Percentiles rank a stretch among this genome's conserved stretches.
Conservation (phyloP, 164 flowering plant genomes). For the Cinnamomum chago region DNA sequence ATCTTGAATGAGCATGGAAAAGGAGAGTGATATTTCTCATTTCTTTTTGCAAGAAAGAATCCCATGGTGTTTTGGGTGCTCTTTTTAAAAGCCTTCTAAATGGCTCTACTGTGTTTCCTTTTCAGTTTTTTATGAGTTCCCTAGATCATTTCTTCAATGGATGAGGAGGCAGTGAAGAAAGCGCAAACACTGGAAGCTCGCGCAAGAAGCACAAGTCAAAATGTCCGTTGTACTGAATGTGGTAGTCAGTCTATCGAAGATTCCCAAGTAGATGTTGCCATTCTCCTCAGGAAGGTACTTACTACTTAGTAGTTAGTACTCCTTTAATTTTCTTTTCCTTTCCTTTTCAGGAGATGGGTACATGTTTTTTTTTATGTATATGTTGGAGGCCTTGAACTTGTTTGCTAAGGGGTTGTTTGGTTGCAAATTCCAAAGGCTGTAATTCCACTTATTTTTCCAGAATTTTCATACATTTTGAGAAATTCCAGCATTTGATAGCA, state of each 20-base stretch:
- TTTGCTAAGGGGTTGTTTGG: neutral
- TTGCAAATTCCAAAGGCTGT: no score
- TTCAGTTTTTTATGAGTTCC: no score
- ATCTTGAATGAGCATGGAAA: no score
- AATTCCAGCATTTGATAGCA: no score
- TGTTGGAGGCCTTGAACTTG: neutral
- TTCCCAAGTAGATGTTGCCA: slow-evolving; percentile 90
- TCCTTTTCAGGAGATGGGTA: neutral
- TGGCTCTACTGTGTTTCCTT: no score
- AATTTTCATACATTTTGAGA: no score
- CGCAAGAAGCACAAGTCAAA: slow-evolving; percentile 86
- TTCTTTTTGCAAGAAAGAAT: no score
- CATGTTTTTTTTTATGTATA: neutral
- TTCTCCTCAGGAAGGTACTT: slow-evolving; percentile 83
- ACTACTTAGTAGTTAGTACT: neutral
- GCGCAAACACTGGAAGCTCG: slow-evolving; percentile 64
- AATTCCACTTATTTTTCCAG: no score
- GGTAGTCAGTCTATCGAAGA: slow-evolving; percentile 98
- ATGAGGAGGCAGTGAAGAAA: slow-evolving; percentile 54
- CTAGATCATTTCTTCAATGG: slow-evolving; percentile 27
- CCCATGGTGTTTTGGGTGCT: no score
- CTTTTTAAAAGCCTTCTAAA: no score
- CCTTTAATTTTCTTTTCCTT: neutral
- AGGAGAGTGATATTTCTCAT: no score
- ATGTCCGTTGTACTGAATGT: slow-evolving; percentile 93